Evolutionary conservation across 2,329 filamentous ascomycete genomes (phyloP), one percentile per base, ranked within the genome.

Genomic region (Claviceps humidiphila): DNA sequence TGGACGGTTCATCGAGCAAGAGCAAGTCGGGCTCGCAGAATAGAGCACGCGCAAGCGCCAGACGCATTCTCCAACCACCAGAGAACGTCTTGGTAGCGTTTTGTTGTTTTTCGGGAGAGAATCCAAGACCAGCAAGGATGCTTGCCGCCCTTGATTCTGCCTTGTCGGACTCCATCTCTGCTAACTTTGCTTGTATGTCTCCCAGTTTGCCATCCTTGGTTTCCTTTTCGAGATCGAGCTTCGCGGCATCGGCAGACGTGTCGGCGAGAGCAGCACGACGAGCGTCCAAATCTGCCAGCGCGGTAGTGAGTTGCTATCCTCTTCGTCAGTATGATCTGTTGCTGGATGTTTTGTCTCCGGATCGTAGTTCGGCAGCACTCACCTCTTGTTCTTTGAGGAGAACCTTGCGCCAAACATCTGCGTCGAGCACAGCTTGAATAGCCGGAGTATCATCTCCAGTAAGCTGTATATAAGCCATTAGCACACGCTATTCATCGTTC

Each of bases 111-210:
- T 97, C 93, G 20, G 87, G 69, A 0, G 93, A 97, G 78, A 98
- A 98, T 60, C 93, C 93, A 54, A 98, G 82, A 80, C 93, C 93
- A 54, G 93, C 91, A 51, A 98, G 77, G 64, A 98, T 98, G 69
- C 88, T 96, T 49, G 93, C 93, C 47, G 93, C 93, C 64, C 93
- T 80, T 57, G 93, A 87, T 65, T 98, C 93, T 54, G 93, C 93
- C 72, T 96, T 97, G 73, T 98, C 93, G 0, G 93, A 96, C 65
- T 98, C 93, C 93, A 98, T 98, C 70, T 98, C 93, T 20, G 90
- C 81, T 54, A 98, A 77, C 69, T 98, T 98, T 54, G 77, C 69
- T 65, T 98, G 89, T 49, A 98, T 83, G 64, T 98, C 93, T 59
- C 85, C 89, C 46, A 98, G 77, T 41, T 93, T 95, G 56, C 83